A percentile compares a stretch with the other conserved stretches of the same genome.
Evolutionary conservation across 306 rosid species (phyloP).

Genomic region (Prunus armeniaca): DNA sequence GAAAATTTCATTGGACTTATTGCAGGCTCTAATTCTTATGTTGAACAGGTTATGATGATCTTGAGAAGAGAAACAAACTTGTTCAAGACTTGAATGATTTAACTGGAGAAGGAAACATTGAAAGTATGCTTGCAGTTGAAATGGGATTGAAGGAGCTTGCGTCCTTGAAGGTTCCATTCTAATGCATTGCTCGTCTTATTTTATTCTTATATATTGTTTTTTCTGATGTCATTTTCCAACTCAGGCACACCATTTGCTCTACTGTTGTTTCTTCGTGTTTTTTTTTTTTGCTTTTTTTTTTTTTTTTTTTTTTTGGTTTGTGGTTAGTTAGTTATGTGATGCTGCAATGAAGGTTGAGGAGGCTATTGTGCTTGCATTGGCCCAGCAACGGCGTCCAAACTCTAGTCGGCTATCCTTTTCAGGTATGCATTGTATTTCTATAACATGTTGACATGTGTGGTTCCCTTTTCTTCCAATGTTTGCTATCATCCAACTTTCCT

Average conservation of each 20-base stretch:
- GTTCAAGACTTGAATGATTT: conserved; percentile 80
- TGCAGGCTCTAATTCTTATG: conserved; percentile 15
- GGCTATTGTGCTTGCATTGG: conserved; percentile 77
- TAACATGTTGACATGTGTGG: neutral
- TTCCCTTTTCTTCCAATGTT: neutral
- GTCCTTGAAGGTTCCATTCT: conserved; percentile 69
- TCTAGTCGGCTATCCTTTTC: conserved; percentile 66
- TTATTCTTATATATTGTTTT: conserved; percentile 1
- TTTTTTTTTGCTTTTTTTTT: neutral
- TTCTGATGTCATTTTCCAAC: neutral
- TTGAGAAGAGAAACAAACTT: conserved; percentile 67
- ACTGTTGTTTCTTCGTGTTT: conserved; percentile 2
- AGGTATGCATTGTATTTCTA: conserved; percentile 38
- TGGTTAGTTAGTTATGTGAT: conserved; percentile 14
- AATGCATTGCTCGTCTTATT: conserved; percentile 19
- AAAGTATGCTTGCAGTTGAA: conserved; percentile 95
- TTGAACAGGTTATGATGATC: conserved; percentile 63
- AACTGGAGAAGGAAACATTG: conserved; percentile 94
- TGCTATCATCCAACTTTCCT: neutral
- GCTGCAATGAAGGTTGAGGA: conserved; percentile 67
- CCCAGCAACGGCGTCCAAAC: conserved; percentile 83
- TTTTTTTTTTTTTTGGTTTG: no score
- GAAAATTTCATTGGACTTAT: neutral
- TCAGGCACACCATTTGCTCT: neutral
- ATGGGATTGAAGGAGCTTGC: conserved; percentile 95